Conservation (phyloP, 257 asterid species). For the Linderniella brevidens region DNA sequence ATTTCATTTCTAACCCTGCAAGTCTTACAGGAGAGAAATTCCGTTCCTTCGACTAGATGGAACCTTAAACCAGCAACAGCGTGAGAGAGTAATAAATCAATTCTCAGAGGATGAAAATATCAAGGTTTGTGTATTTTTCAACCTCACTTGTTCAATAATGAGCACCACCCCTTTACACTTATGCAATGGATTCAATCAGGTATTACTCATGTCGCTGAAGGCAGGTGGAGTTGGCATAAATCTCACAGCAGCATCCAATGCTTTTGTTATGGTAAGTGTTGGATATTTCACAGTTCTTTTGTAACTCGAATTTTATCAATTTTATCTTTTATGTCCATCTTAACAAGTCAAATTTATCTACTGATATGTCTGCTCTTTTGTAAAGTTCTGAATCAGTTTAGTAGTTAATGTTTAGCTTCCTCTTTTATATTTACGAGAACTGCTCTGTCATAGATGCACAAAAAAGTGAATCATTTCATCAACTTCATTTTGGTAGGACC, state of each 20-base stretch:
- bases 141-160: not conserved
- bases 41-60: constrained; percentile 88
- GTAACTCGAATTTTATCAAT: too few species aligned
- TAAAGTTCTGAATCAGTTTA: not conserved
- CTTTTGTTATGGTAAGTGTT: constrained; percentile 67
- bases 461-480: too few species aligned
- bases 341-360: too few species aligned
- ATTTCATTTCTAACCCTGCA: not conserved
- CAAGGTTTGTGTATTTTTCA: constrained; percentile 24
- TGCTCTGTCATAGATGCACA: not conserved
- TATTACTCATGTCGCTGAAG: constrained; percentile 84
- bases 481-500: constrained; percentile 38
- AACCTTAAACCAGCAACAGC: constrained; percentile 80
- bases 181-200: constrained; percentile 25
- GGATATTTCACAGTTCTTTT: constrained; percentile 1
- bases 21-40: constrained; percentile 37
- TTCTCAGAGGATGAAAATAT: constrained; percentile 69
- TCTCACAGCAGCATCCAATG: constrained; percentile 89
- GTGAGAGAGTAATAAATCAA: constrained; percentile 74
- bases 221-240: constrained; percentile 99
- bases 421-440: not conserved
- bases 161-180: not conserved
- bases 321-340: too few species aligned
- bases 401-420: not conserved
- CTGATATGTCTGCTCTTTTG: not conserved